These are phyloP conservation scores for Aspergillus sclerotiicarbonarius DNA, from an alignment of 495 filamentous ascomycete species.

Conservation along the genomic window DNA sequence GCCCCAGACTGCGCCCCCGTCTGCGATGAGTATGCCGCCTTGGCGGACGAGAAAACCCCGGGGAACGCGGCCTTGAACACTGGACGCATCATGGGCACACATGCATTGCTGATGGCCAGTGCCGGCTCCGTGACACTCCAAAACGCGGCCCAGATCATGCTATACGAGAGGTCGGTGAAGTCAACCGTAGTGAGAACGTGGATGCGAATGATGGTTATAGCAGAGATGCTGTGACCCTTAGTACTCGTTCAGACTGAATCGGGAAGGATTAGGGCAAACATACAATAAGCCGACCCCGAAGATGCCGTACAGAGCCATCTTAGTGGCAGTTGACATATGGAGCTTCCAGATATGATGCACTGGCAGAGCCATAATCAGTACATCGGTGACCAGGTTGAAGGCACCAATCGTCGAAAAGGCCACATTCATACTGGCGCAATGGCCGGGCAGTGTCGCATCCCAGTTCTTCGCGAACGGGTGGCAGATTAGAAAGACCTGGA, in stretches of 20 bases:
- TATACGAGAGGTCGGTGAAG: slow-evolving; percentile 21
- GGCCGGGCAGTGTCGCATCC: slow-evolving; percentile 13
- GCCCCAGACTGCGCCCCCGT: slow-evolving; percentile 5
- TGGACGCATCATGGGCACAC: slow-evolving; percentile 27
- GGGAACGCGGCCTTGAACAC: slow-evolving; percentile 19
- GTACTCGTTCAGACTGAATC: background rate
- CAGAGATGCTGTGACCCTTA: slow-evolving; percentile 17
- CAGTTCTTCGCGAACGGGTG: slow-evolving; percentile 28
- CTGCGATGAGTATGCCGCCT: slow-evolving; percentile 13
- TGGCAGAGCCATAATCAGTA: slow-evolving; percentile 41
- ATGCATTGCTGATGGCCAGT: slow-evolving; percentile 21
- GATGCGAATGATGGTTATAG: slow-evolving; percentile 26
- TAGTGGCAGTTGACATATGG: slow-evolving; percentile 26
- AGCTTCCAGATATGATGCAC: slow-evolving; percentile 40
- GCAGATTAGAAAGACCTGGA: slow-evolving; percentile 33
- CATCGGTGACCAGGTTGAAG: slow-evolving; percentile 40
- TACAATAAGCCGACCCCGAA: slow-evolving; percentile 25
- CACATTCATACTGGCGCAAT: slow-evolving; percentile 24
- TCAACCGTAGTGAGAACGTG: slow-evolving; percentile 21
- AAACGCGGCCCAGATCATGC: slow-evolving; percentile 29
- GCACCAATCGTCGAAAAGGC: slow-evolving; percentile 27
- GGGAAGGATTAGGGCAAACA: background rate
- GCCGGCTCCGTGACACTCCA: slow-evolving; percentile 25
- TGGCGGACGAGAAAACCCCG: slow-evolving; percentile 16
- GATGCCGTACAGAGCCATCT: slow-evolving; percentile 20